phyloP scores from a whole-genome alignment of 2,329 filamentous ascomycete species.

The Trichoderma koningii region DNA sequence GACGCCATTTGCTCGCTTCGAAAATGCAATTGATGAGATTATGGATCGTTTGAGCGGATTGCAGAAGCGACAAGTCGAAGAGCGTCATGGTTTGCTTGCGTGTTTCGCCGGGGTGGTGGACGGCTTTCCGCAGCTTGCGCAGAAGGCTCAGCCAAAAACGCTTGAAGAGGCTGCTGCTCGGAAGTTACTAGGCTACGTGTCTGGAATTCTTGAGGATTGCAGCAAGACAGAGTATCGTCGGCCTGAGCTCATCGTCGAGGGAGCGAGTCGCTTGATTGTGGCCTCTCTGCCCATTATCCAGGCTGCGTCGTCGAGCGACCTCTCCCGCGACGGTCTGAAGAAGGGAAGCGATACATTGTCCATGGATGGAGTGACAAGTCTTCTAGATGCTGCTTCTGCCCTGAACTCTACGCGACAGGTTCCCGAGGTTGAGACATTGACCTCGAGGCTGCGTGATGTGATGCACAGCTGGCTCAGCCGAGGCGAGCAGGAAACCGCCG shows the following conservation, averaged over 20 bases:
- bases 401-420: slow-evolving; percentile 28
- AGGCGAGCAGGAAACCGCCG: slow-evolving; percentile 53
- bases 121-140: slow-evolving; percentile 43
- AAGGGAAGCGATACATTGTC: slow-evolving; percentile 36
- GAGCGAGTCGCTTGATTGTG: slow-evolving; percentile 59
- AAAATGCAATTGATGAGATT: slow-evolving; percentile 46
- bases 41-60: slow-evolving; percentile 49
- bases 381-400: slow-evolving; percentile 32
- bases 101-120: slow-evolving; percentile 62
- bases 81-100: slow-evolving; percentile 67
- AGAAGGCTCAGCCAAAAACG: not conserved
- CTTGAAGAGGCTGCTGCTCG: slow-evolving; percentile 31
- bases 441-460: slow-evolving; percentile 37
- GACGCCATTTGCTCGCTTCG: slow-evolving; percentile 35
- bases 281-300: slow-evolving; percentile 54
- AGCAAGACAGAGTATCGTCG: slow-evolving; percentile 53
- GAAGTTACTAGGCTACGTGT: slow-evolving; percentile 36
- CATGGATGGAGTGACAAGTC: slow-evolving; percentile 29
- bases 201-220: slow-evolving; percentile 46
- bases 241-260: slow-evolving; percentile 66
- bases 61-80: slow-evolving; percentile 62
- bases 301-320: slow-evolving; percentile 34
- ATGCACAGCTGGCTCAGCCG: slow-evolving; percentile 52
- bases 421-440: slow-evolving; percentile 31
- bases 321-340: slow-evolving; percentile 22